Evolutionary conservation across 2,329 filamentous ascomycete species (phyloP).

Genomic region (Purpureocillium lavendulum): DNA sequence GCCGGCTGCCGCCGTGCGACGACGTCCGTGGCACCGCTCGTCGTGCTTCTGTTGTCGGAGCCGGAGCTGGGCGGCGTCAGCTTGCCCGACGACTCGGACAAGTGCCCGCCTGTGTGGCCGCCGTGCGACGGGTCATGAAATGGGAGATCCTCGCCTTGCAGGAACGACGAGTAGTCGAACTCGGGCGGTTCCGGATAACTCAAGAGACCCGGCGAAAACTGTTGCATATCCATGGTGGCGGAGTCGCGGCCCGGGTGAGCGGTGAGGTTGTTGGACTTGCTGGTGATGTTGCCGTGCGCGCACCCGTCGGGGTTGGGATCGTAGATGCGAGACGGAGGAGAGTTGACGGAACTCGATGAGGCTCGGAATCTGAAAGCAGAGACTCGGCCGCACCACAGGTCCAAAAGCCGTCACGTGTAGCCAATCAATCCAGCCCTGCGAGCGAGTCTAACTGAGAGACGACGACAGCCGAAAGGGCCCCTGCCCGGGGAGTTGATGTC

Average conservation of each 20-base stretch:
- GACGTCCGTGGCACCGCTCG: slow-evolving; percentile 10
- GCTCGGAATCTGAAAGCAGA: background rate
- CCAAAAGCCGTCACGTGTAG: too few species aligned
- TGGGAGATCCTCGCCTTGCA: slow-evolving; percentile 19
- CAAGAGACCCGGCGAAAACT: slow-evolving; percentile 18
- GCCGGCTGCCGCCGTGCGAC: slow-evolving; percentile 9
- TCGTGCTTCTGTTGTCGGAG: slow-evolving; percentile 11
- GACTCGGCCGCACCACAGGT: too few species aligned
- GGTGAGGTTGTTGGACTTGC: background rate
- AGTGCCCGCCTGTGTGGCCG: too few species aligned
- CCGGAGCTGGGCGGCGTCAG: slow-evolving; percentile 19
- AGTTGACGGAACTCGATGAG: background rate
- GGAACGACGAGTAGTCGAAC: slow-evolving; percentile 31
- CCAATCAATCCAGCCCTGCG: background rate
- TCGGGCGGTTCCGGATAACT: slow-evolving; percentile 19
- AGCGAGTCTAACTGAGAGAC: too few species aligned
- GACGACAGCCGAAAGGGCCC: background rate
- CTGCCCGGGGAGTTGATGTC: slow-evolving; percentile 1
- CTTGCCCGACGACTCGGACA: slow-evolving; percentile 21
- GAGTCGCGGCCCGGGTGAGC: background rate
- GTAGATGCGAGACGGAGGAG: slow-evolving; percentile 1
- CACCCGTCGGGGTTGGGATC: slow-evolving; percentile 1
- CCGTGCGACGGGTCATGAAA: slow-evolving; percentile 12
- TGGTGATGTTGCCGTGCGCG: background rate
- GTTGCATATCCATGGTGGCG: slow-evolving; percentile 19